Evolutionary conservation across 1,284 basidiomycete species (phyloP).

Genomic region (Melampsora americana): DNA sequence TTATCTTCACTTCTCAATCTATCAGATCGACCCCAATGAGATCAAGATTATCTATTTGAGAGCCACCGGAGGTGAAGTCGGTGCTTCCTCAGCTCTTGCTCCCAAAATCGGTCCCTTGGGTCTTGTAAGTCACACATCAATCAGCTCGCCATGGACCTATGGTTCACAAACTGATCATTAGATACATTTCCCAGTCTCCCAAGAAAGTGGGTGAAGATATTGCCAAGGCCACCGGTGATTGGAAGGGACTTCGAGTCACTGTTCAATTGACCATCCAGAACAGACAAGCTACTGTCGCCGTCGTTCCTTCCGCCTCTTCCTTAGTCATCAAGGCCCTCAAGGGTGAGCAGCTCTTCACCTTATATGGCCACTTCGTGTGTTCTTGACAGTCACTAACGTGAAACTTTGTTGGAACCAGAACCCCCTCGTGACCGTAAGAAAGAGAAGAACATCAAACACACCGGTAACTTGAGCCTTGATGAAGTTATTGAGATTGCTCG

Average conservation of each 20-base stretch:
- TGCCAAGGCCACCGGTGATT: conserved; percentile 95
- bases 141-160: too few relatives aligned
- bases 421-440: conserved; percentile 99
- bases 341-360: conserved; percentile 59
- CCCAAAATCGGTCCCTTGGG: conserved; percentile 99
- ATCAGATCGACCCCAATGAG: conserved; percentile 72
- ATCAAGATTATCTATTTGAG: conserved; percentile 99
- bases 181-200: conserved; percentile 68
- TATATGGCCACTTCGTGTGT: not conserved
- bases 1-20: conserved; percentile 53
- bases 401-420: conserved; percentile 63
- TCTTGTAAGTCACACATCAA: conserved; percentile 74
- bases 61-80: conserved; percentile 98
- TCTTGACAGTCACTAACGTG: not conserved
- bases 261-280: conserved; percentile 99
- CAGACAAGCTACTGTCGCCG: conserved; percentile 94
- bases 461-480: conserved; percentile 89
- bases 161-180: not conserved
- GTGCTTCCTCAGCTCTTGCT: conserved; percentile 95
- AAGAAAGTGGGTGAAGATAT: conserved; percentile 99
- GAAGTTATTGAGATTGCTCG: conserved; percentile 94
- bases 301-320: conserved; percentile 96
- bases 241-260: conserved; percentile 99
- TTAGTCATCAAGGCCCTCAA: conserved; percentile 98
- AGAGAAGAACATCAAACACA: conserved; percentile 99